Percentiles rank a stretch among this genome's conserved stretches.
phyloP scores from a whole-genome alignment of 139 green algal genomes.

The Tetradesmus obliquus region DNA sequence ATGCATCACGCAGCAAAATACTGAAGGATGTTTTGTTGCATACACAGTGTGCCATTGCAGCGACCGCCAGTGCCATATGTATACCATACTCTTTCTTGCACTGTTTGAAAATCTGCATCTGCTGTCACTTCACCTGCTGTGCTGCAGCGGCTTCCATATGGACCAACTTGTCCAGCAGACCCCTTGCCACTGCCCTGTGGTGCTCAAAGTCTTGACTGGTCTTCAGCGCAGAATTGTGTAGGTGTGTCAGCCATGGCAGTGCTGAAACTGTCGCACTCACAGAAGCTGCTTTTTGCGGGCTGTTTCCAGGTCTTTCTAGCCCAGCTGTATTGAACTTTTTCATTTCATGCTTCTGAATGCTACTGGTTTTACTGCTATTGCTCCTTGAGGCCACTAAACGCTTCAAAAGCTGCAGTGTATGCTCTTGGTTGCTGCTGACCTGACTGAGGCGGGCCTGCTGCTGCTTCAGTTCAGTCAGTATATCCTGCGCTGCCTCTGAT shows the following conservation, averaged over 20 bases:
- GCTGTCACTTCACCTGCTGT: not conserved
- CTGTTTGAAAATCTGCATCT: no score
- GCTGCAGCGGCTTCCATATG: slow-evolving; percentile 1
- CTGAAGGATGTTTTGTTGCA: no score
- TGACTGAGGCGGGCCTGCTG: not conserved
- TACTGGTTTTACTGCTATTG: not conserved
- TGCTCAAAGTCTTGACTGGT: not conserved
- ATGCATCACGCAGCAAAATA: no score
- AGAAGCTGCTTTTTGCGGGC: no score
- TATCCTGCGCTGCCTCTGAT: no score
- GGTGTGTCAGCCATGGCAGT: not conserved
- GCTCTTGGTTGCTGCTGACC: not conserved
- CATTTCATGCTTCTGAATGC: no score
- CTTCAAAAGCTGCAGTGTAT: not conserved
- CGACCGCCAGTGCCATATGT: no score
- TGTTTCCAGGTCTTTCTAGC: no score
- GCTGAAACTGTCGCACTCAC: not conserved
- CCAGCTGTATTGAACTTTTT: no score
- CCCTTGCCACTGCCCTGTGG: not conserved
- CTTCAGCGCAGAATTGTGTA: not conserved
- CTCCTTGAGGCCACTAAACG: not conserved
- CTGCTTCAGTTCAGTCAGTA: no score
- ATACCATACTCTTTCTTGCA: no score
- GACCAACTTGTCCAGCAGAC: slow-evolving; percentile 3
- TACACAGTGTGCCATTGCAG: not conserved